These are phyloP conservation scores for Quercus rubra DNA, from an alignment of 306 rosid species.

Conservation along the genomic window DNA sequence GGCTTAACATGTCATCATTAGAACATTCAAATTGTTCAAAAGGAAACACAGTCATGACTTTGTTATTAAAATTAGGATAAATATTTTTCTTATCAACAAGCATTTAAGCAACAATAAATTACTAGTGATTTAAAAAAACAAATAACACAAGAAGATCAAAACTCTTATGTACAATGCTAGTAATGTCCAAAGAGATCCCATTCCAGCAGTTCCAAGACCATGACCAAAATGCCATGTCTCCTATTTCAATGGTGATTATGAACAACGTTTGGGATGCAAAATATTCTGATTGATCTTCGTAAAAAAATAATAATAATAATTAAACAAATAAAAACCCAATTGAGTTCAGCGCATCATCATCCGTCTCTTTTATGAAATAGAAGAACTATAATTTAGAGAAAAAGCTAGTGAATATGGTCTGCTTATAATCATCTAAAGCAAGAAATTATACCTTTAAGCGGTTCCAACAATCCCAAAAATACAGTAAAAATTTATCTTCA, in stretches of 20 bases:
- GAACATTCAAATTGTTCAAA: not conserved
- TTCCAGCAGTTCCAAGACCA: not conserved
- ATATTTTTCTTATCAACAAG: not conserved
- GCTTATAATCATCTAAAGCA: constrained; percentile 2
- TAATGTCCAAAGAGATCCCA: not conserved
- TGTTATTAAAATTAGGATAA: not conserved
- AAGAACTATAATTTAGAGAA: not conserved
- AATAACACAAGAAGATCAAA: not conserved
- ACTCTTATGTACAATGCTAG: not conserved
- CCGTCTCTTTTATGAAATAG: not conserved
- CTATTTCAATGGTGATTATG: not conserved
- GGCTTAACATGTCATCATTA: not conserved
- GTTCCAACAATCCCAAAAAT: constrained; percentile 75
- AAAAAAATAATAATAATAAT: no score
- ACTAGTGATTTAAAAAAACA: not conserved
- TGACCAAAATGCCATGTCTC: not conserved
- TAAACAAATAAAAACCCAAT: no score
- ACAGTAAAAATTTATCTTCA: constrained; percentile 53
- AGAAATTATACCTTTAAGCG: constrained; percentile 44
- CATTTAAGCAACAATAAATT: not conserved
- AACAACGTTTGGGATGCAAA: constrained; percentile 3
- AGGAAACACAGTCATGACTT: not conserved
- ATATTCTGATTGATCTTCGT: no score
- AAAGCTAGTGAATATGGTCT: not conserved
- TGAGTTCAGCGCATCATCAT: no score